Conservation (phyloP, 805 yeast genomes). For the Lachancea quebecensis region DNA sequence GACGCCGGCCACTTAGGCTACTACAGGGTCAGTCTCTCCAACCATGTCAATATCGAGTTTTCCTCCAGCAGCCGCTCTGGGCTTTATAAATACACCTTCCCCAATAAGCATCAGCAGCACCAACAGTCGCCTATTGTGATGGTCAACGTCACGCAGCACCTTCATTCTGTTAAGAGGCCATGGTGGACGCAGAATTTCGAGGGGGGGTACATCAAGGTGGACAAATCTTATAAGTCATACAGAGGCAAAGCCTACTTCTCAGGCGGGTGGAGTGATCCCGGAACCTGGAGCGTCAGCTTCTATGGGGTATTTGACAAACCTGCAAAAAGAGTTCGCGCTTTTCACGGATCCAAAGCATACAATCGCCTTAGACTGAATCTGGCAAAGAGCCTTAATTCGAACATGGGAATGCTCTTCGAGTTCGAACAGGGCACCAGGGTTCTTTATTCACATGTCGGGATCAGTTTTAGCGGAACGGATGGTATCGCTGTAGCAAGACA, state of each 20-base stretch:
- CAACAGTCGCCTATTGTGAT: constrained; percentile 10
- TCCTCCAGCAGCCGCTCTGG: constrained; percentile 29
- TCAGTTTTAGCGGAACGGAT: constrained; percentile 12
- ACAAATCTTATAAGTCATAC: constrained; percentile 15
- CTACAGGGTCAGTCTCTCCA: constrained; percentile 20
- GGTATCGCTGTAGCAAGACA: constrained; percentile 14
- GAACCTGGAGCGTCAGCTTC: constrained; percentile 27
- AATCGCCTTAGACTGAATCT: background rate
- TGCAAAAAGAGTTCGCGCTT: constrained; percentile 14
- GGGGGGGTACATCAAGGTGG: constrained; percentile 22
- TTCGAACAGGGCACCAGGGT: constrained; percentile 12
- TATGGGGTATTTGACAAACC: constrained; percentile 27
- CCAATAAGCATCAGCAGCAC: constrained; percentile 7
- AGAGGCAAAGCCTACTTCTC: constrained; percentile 23
- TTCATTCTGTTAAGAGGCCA: constrained; percentile 26
- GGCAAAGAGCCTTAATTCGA: constrained; percentile 13
- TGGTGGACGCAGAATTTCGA: constrained; percentile 32
- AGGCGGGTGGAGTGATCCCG: constrained; percentile 33
- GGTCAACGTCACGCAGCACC: constrained; percentile 29
- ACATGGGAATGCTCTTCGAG: constrained; percentile 24
- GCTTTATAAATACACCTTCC: constrained; percentile 24
- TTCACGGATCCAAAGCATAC: constrained; percentile 6
- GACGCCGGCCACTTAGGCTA: constrained; percentile 27
- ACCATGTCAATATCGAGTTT: constrained; percentile 24
- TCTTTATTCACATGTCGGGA: constrained; percentile 10